These are phyloP conservation scores for Moringa oleifera DNA, from an alignment of 345 rosid species.

Conservation along the genomic window DNA sequence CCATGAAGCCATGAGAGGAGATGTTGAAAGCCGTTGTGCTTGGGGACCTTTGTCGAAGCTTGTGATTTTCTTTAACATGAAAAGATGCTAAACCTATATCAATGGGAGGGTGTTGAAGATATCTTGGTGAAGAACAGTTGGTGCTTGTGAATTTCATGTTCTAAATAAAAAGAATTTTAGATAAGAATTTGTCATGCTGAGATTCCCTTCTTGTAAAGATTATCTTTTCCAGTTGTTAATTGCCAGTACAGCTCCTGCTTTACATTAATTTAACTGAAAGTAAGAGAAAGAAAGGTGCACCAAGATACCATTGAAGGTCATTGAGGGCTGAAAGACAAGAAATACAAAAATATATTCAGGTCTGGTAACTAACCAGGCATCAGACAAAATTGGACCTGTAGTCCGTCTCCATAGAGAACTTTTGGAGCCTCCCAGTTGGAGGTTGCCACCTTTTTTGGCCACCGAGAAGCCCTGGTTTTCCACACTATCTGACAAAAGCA, in stretches of 20 bases:
- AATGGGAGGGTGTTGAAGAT: constrained; percentile 8
- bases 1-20: constrained; percentile 46
- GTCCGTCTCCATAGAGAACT: no score
- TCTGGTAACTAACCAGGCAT: no score
- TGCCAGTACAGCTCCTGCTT: neutral
- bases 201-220: neutral
- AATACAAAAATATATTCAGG: no score
- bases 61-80: constrained; percentile 7
- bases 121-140: constrained; percentile 32
- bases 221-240: neutral
- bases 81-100: constrained; percentile 13
- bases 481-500: no score
- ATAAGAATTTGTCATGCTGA: constrained; percentile 1
- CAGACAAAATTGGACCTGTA: no score
- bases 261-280: neutral
- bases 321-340: no score
- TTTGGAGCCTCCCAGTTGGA: no score
- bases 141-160: constrained; percentile 21
- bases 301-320: constrained; percentile 2
- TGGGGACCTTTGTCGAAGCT: constrained; percentile 21
- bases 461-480: no score
- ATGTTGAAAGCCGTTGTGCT: constrained; percentile 6
- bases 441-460: no score
- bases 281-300: neutral
- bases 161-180: neutral